Conservation (phyloP, 306 rosid species). For the Cucumis hystrix region DNA sequence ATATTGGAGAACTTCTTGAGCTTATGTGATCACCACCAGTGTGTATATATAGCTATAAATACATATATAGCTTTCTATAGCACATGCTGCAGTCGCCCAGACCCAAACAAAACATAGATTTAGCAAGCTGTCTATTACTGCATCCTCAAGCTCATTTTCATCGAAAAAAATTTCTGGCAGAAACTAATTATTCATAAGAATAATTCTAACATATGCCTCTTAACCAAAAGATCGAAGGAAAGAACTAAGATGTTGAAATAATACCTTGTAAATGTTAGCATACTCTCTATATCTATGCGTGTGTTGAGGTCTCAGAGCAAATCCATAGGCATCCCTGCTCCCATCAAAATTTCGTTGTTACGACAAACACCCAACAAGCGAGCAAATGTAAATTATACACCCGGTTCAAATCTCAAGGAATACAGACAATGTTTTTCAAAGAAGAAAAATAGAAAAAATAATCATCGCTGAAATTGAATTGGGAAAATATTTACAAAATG, state of each 20-base stretch:
- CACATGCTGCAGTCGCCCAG: neutral
- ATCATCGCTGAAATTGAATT: neutral
- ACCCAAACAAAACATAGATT: neutral
- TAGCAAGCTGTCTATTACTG: neutral
- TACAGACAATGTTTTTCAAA: neutral
- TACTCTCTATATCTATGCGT: conserved; percentile 61
- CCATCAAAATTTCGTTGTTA: neutral
- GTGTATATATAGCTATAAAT: too few species aligned
- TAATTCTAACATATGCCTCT: neutral
- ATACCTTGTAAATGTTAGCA: conserved; percentile 64
- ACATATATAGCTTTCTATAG: too few species aligned
- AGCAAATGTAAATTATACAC: neutral
- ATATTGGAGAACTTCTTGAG: neutral
- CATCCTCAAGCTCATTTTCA: neutral
- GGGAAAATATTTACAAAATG: neutral
- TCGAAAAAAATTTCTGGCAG: neutral
- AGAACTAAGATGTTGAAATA: neutral
- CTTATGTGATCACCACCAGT: neutral
- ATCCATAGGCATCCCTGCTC: conserved; percentile 79
- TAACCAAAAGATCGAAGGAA: neutral
- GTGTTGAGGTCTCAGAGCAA: conserved; percentile 91
- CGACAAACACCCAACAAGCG: neutral
- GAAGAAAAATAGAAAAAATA: neutral
- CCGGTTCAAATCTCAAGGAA: neutral
- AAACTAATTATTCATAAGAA: neutral